Evolutionary conservation across 1,284 basidiomycete genomes (phyloP).

Genomic region (Macrocybe sp.): DNA sequence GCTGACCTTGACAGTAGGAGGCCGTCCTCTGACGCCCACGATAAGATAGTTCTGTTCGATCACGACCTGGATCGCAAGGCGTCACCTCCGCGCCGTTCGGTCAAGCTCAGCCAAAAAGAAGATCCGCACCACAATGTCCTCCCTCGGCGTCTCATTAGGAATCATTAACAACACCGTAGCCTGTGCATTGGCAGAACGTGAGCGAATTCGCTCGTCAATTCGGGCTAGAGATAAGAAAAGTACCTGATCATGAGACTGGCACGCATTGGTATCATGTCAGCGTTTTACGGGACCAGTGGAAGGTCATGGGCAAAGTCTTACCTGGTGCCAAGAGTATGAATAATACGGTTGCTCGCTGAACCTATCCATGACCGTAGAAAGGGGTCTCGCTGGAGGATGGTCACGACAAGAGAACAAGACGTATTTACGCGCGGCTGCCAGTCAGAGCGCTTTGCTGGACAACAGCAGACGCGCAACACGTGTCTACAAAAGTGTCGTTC

Average conservation of each 20-base stretch:
- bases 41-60: constrained; percentile 67
- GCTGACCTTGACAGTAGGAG: constrained; percentile 65
- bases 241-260: constrained; percentile 65
- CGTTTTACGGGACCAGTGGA: constrained; percentile 8
- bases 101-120: constrained; percentile 1
- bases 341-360: constrained; percentile 36
- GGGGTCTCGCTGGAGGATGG: neutral
- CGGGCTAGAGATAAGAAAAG: constrained; percentile 9
- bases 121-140: constrained; percentile 61
- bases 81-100: constrained; percentile 1
- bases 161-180: constrained; percentile 74
- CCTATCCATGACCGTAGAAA: constrained; percentile 25
- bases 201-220: too few species aligned
- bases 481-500: constrained; percentile 2
- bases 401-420: constrained; percentile 6
- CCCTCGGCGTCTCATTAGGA: constrained; percentile 62
- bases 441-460: neutral
- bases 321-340: constrained; percentile 62
- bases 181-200: constrained; percentile 27
- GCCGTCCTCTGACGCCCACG: constrained; percentile 63
- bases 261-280: neutral
- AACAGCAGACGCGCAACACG: neutral
- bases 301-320: constrained; percentile 19
- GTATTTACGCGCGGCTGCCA: neutral
- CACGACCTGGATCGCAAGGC: constrained; percentile 41